phyloP scores from a whole-genome alignment of 2,329 filamentous ascomycete species.

The Penicillium occitanis region DNA sequence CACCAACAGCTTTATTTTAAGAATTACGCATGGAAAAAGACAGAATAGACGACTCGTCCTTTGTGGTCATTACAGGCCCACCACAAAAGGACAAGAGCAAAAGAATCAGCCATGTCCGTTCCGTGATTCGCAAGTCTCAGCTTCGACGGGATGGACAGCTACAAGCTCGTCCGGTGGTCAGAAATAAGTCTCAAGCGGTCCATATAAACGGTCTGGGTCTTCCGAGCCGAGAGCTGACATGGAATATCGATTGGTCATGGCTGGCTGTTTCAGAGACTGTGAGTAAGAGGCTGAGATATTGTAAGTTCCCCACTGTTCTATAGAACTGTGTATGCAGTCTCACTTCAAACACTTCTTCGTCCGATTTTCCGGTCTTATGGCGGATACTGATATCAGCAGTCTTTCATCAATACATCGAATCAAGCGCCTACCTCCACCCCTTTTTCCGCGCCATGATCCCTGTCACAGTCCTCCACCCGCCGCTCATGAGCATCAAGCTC shows the following conservation, averaged over 20 bases:
- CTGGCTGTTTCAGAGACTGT: constrained; percentile 22
- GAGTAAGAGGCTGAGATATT: constrained; percentile 22
- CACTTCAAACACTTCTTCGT: not conserved
- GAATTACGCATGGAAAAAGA: constrained; percentile 10
- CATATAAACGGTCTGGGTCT: not conserved
- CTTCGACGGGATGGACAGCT: constrained; percentile 16
- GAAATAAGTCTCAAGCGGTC: not conserved
- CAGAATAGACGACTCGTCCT: constrained; percentile 16
- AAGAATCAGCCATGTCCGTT: constrained; percentile 25
- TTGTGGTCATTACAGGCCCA: constrained; percentile 25
- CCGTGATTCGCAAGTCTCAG: constrained; percentile 22
- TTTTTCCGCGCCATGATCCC: constrained; percentile 24
- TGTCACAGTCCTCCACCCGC: constrained; percentile 20
- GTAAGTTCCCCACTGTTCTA: constrained; percentile 17
- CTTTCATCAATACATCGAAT: constrained; percentile 24
- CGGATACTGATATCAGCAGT: constrained; percentile 20
- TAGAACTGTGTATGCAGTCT: not conserved
- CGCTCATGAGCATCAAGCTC: constrained; percentile 27
- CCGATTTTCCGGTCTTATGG: not conserved
- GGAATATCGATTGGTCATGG: constrained; percentile 19
- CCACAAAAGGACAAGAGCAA: constrained; percentile 23
- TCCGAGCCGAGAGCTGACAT: constrained; percentile 2
- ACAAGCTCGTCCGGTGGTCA: not conserved
- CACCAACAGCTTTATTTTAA: not conserved
- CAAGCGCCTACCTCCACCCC: constrained; percentile 23